These are phyloP conservation scores for Metschnikowia bowlesiae DNA, from an alignment of 805 yeast genomes.

Conservation along the genomic window DNA sequence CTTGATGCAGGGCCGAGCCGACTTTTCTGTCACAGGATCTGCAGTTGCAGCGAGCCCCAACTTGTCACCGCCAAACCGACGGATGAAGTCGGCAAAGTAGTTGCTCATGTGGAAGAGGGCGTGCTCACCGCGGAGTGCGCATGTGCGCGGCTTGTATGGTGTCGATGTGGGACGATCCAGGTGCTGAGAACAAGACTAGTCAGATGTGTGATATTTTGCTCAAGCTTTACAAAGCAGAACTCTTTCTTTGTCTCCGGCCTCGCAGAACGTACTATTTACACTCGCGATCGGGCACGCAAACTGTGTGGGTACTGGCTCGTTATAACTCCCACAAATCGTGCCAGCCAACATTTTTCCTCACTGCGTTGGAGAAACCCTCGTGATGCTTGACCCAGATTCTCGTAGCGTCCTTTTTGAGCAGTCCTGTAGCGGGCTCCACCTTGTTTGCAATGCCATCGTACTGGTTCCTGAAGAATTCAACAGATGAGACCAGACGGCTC, in stretches of 20 bases:
- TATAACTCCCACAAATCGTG: slow-evolving; percentile 48
- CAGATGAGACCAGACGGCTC: slow-evolving; percentile 22
- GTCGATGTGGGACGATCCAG: neutral
- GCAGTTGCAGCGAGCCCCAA: slow-evolving; percentile 7
- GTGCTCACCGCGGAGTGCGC: neutral
- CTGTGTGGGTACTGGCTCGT: neutral
- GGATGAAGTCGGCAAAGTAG: slow-evolving; percentile 30
- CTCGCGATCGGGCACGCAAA: no score
- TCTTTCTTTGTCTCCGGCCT: no score
- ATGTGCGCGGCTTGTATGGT: neutral
- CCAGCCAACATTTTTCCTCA: slow-evolving; percentile 80
- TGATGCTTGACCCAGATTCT: slow-evolving; percentile 81
- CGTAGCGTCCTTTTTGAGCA: slow-evolving; percentile 13
- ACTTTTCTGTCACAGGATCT: neutral
- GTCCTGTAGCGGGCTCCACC: slow-evolving; percentile 7
- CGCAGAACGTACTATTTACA: neutral
- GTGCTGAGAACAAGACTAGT: neutral
- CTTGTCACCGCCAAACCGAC: slow-evolving; percentile 19
- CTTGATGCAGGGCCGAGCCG: slow-evolving; percentile 13
- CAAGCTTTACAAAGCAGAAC: no score
- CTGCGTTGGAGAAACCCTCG: slow-evolving; percentile 92
- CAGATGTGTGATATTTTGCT: neutral
- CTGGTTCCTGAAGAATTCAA: slow-evolving; percentile 37
- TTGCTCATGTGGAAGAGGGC: slow-evolving; percentile 19
- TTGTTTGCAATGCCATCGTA: slow-evolving; percentile 34